Base-by-base conservation (phyloP, 345 rosid species). In the Bretschneidera sinensis region DNA sequence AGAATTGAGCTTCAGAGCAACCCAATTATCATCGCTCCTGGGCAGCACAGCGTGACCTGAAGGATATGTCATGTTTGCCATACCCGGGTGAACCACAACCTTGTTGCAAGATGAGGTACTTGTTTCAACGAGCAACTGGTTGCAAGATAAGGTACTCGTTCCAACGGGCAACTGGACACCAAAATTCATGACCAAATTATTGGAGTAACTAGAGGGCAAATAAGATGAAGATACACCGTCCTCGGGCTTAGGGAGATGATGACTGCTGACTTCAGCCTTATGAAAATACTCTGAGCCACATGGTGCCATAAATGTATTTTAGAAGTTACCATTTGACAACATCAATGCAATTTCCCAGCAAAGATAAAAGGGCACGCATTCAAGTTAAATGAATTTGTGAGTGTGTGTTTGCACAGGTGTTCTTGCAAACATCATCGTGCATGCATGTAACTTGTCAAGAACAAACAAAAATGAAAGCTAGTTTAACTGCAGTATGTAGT, bases 11-110 rank as follows among this genome's bases (percentile, higher is more conserved):
- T 61, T 52, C 48, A 70, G 48, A 0, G 81, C 74, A 58, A 65
- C 74, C 75, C 62, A 78, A 14, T 55, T 39, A 20, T 61, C 66
- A 47, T 78, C 74, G 16, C 66, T 68, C 22, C 28, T 22, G 57
- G 75, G 43, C 64, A 57, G 24, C 31, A 72, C 50, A 0, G 56
- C 54, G 69, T 69, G 54, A 28, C 60, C 78, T 0, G 34, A 24
- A 6, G 79, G 79, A 43, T 68, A 33, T 0, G 51, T 28, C 77
- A 74, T 63, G 62, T 57, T 61, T 1, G 54, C 47, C 49, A 21
- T 35, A 1, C 56, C 23, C 0, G 81, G 79, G 43, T 34, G 52
- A 55, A 77, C 67, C 11, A 65, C 8, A 19, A 74, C 50, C 59
- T 24, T 60, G 17, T 48, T 54, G 4, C 51, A 25, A 39, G 43